phyloP scores from a whole-genome alignment of 164 flowering plant genomes.

The Dillenia turbinata region DNA sequence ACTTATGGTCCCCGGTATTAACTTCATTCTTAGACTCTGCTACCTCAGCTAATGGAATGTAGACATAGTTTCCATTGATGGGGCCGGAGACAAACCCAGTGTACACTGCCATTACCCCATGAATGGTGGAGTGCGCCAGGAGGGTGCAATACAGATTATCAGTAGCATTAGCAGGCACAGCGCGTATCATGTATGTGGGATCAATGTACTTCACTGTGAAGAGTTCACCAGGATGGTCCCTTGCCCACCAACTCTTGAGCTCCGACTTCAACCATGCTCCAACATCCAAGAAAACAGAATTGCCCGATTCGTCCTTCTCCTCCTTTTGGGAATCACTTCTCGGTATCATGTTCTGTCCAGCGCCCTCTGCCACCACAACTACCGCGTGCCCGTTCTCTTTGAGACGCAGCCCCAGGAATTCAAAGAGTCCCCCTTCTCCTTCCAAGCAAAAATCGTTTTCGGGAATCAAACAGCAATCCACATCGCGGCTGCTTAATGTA shows the following conservation, averaged over 20 bases:
- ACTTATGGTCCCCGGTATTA: conserved; percentile 61
- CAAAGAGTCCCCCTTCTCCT: conserved; percentile 72
- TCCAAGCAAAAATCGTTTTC: conserved; percentile 64
- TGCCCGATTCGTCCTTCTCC: conserved; percentile 79
- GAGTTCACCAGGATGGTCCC: conserved; percentile 56
- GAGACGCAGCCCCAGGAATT: conserved; percentile 45
- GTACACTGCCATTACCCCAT: conserved; percentile 85
- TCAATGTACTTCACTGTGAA: conserved; percentile 81
- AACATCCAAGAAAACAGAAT: conserved; percentile 70
- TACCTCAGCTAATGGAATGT: conserved; percentile 67
- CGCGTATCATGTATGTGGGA: conserved; percentile 87
- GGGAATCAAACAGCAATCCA: conserved; percentile 83
- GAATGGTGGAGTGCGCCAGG: conserved; percentile 75
- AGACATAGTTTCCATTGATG: conserved; percentile 68
- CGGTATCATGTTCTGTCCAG: conserved; percentile 77
- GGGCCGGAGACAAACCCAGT: conserved; percentile 84
- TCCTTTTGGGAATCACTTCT: conserved; percentile 43
- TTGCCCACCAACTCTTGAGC: conserved; percentile 68
- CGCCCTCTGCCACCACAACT: conserved; percentile 81
- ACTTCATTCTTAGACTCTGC: conserved; percentile 58
- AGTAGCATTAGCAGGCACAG: conserved; percentile 77
- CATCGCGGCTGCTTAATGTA: conserved; percentile 79
- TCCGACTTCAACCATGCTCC: conserved; percentile 84
- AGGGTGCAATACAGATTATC: conserved; percentile 79
- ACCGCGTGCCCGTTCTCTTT: conserved; percentile 71